phyloP scores from a whole-genome alignment of 805 yeast species.

The Myxozyma mucilagina region DNA sequence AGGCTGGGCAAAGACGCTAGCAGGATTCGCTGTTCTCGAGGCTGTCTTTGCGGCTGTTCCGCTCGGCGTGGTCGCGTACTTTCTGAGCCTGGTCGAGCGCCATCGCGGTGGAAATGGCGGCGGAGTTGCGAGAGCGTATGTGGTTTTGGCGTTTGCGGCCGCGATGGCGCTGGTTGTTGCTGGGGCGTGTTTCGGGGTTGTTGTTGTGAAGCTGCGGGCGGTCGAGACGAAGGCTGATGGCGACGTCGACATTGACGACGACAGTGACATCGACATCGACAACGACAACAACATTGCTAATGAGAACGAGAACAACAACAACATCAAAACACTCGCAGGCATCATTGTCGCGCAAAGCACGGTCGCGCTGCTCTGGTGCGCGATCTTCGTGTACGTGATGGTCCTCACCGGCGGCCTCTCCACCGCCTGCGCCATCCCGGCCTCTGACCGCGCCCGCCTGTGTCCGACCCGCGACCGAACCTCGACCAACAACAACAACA shows the following conservation, averaged over 20 bases:
- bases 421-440: constrained; percentile 19
- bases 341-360: constrained; percentile 15
- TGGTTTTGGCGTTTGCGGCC: constrained; percentile 4
- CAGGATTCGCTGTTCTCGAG: constrained; percentile 17
- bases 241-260: too few relatives aligned
- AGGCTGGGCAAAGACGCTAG: background rate
- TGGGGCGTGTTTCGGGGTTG: background rate
- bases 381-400: constrained; percentile 24
- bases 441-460: constrained; percentile 7
- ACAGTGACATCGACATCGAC: too few relatives aligned
- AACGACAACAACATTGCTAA: constrained; percentile 1
- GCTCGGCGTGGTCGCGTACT: constrained; percentile 19
- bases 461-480: too few relatives aligned
- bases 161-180: background rate
- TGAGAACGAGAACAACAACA: too few relatives aligned
- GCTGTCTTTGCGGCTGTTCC: constrained; percentile 19
- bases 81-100: constrained; percentile 4
- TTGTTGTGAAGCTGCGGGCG: too few relatives aligned
- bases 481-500: too few relatives aligned
- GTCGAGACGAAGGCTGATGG: too few relatives aligned
- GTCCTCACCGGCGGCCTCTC: constrained; percentile 24
- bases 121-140: background rate
- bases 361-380: constrained; percentile 18
- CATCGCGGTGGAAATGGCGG: constrained; percentile 3
- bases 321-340: too few relatives aligned